Evolutionary conservation across 148 eudicot genomes (phyloP).

Genomic region (Simmondsia chinensis): DNA sequence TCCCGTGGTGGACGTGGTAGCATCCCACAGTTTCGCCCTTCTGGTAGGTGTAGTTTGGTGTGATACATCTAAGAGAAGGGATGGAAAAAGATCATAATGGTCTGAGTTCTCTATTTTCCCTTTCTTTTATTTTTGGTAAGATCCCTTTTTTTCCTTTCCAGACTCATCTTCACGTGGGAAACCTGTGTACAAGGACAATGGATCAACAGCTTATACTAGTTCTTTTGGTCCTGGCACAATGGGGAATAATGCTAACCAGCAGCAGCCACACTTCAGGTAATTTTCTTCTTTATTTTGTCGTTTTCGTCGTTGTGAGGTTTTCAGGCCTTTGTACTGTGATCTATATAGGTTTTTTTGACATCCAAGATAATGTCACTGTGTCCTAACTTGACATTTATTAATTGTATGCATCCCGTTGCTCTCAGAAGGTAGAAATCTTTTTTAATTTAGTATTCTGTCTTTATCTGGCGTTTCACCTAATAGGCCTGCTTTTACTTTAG

Average conservation of each 20-base stretch:
- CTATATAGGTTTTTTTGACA: neutral
- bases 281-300: neutral
- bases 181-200: slow-evolving; percentile 67
- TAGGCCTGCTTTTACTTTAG: no score
- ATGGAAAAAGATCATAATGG: neutral
- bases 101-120: slow-evolving; percentile 2
- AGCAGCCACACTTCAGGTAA: slow-evolving; percentile 44
- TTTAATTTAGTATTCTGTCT: no score
- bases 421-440: no score
- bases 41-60: slow-evolving; percentile 32
- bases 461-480: no score
- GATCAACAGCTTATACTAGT: slow-evolving; percentile 25
- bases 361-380: no score
- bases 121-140: no score
- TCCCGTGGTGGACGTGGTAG: slow-evolving; percentile 56
- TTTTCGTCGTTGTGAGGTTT: neutral
- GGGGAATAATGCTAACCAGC: slow-evolving; percentile 31
- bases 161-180: slow-evolving; percentile 52
- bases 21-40: slow-evolving; percentile 29
- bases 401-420: no score
- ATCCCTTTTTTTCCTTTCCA: no score
- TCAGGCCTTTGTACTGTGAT: neutral
- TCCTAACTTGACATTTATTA: no score
- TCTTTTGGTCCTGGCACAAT: slow-evolving; percentile 28
- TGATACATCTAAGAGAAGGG: neutral